A percentile compares a stretch with the other conserved stretches of the same genome.
Evolutionary conservation across 352 stramenopile genomes (phyloP).

Genomic region (Pythium aristosporum): DNA sequence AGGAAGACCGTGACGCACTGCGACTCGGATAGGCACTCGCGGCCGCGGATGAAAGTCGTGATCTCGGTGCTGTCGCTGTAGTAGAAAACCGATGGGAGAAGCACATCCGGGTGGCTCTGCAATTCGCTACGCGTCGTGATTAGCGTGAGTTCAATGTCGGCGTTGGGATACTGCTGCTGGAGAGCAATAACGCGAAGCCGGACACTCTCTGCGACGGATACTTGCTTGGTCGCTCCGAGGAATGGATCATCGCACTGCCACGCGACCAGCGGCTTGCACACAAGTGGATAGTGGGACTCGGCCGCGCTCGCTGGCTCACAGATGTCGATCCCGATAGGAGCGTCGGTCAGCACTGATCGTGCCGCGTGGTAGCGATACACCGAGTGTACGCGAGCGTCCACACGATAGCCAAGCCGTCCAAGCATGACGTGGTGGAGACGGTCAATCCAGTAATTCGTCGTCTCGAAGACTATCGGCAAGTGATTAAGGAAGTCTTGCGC

Average conservation of each 20-base stretch:
- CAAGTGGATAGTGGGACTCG: background rate
- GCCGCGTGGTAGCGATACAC: conserved; percentile 1
- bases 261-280: conserved; percentile 10
- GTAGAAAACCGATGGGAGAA: conserved; percentile 10
- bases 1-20: conserved; percentile 19
- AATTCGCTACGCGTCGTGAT: conserved; percentile 2
- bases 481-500: background rate
- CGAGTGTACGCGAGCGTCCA: conserved; percentile 1
- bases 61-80: conserved; percentile 22
- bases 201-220: conserved; percentile 11
- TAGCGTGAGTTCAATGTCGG: conserved; percentile 5
- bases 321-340: background rate
- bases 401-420: background rate
- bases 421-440: conserved; percentile 23
- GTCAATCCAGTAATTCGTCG: conserved; percentile 21
- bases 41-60: conserved; percentile 18
- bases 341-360: background rate
- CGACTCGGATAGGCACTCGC: background rate
- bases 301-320: background rate
- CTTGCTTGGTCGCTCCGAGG: background rate
- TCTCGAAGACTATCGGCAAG: conserved; percentile 5
- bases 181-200: conserved; percentile 4
- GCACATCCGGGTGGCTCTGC: background rate
- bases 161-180: conserved; percentile 7
- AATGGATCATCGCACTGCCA: conserved; percentile 15